phyloP scores from a whole-genome alignment of 441 rosid genomes.

The Adansonia grandidieri region DNA sequence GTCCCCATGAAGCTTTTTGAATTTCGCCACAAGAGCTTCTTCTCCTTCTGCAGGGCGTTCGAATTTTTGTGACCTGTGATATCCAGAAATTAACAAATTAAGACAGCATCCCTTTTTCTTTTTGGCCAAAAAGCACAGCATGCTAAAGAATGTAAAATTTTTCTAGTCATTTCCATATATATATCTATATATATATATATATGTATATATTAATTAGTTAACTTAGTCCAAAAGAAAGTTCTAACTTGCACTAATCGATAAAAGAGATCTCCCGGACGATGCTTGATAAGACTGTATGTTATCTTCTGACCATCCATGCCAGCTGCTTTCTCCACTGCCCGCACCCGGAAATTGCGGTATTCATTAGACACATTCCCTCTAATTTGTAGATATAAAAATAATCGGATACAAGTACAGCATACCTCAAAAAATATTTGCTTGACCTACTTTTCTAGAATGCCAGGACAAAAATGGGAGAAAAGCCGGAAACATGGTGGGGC shows the following conservation, averaged over 20 bases:
- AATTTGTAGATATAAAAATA: not conserved
- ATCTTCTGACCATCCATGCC: constrained; percentile 99
- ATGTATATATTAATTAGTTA: too few relatives aligned
- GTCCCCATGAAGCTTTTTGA: constrained; percentile 86
- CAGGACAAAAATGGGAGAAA: too few relatives aligned
- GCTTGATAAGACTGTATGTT: constrained; percentile 85
- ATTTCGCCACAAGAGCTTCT: constrained; percentile 80
- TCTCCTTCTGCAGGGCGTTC: constrained; percentile 99
- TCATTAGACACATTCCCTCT: not conserved
- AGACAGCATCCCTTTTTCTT: not conserved
- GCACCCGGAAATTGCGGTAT: constrained; percentile 23
- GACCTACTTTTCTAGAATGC: not conserved
- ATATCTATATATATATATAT: too few relatives aligned
- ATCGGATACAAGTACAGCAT: not conserved
- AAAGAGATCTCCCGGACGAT: constrained; percentile 96
- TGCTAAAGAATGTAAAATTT: too few relatives aligned
- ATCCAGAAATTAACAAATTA: constrained; percentile 11
- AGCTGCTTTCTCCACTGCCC: constrained; percentile 98
- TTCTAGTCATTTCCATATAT: not conserved
- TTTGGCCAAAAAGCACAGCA: not conserved
- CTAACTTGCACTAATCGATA: constrained; percentile 88
- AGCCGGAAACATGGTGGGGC: too few relatives aligned
- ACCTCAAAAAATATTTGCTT: not conserved
- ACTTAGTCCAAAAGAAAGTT: not conserved
- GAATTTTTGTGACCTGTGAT: constrained; percentile 93